phyloP scores from a whole-genome alignment of 1,284 basidiomycete species.

The Microbotryum lychnidis-dioicae region DNA sequence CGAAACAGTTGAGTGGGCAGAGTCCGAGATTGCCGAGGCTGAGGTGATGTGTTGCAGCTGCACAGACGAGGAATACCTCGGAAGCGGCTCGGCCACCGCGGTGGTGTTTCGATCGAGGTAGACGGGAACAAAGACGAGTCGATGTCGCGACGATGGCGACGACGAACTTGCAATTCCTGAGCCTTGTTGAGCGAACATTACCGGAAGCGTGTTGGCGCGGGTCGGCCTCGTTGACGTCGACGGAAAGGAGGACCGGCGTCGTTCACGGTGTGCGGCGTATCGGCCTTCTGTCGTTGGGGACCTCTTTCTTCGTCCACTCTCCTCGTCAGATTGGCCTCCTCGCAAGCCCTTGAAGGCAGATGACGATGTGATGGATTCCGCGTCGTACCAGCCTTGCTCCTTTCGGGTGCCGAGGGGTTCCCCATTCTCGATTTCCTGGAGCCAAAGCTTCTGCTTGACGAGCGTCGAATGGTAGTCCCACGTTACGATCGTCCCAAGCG shows the following conservation, averaged over 20 bases:
- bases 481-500: slow-evolving; percentile 8
- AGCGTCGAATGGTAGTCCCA: slow-evolving; percentile 17
- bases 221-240: not conserved
- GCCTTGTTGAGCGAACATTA: not conserved
- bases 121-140: slow-evolving; percentile 21
- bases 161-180: not conserved
- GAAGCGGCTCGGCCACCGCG: too few relatives aligned
- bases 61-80: too few relatives aligned
- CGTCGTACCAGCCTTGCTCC: not conserved
- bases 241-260: slow-evolving; percentile 5
- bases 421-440: too few relatives aligned
- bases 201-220: slow-evolving; percentile 1
- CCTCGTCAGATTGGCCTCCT: not conserved
- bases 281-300: not conserved
- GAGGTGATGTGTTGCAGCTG: too few relatives aligned
- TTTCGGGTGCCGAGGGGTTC: not conserved
- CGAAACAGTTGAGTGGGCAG: too few relatives aligned
- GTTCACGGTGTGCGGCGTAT: not conserved
- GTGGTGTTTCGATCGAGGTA: slow-evolving; percentile 4
- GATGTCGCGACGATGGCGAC: not conserved
- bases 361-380: too few relatives aligned
- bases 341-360: not conserved
- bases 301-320: slow-evolving; percentile 1
- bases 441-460: slow-evolving; percentile 2
- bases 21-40: too few relatives aligned